phyloP scores from a whole-genome alignment of 805 yeast genomes.

The Starmerella potacharoeniae region DNA sequence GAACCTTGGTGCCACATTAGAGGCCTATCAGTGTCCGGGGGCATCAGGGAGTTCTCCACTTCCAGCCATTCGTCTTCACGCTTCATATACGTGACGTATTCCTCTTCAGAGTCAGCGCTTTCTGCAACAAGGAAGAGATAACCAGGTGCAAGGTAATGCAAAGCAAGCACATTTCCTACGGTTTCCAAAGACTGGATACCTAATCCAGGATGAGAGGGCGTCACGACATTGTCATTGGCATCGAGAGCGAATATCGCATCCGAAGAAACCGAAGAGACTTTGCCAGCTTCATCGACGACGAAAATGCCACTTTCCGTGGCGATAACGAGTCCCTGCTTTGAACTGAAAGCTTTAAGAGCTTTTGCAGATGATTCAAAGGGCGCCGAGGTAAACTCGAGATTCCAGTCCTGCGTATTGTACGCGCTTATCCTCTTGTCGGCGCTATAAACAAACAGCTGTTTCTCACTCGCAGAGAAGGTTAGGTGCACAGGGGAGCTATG shows the following conservation, averaged over 20 bases:
- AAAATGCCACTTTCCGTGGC: not conserved
- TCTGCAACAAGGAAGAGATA: not conserved
- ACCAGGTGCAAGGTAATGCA: not conserved
- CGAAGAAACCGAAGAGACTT: not conserved
- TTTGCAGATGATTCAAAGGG: not conserved
- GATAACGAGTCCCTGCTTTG: not conserved
- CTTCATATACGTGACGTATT: not conserved
- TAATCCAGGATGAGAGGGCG: not conserved
- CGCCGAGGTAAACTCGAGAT: not conserved
- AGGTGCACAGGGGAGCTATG: not conserved
- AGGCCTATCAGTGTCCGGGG: slow-evolving; percentile 2
- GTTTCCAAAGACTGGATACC: not conserved
- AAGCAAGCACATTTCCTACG: not conserved
- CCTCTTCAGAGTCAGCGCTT: slow-evolving; percentile 1
- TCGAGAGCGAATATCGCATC: not conserved
- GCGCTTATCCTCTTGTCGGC: not conserved
- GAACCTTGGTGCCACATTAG: slow-evolving; percentile 14
- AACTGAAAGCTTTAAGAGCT: not conserved
- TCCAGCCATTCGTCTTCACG: slow-evolving; percentile 1
- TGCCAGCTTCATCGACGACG: not conserved
- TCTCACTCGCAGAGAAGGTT: not conserved
- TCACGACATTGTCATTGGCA: not conserved
- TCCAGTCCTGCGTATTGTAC: not conserved
- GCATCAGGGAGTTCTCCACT: slow-evolving; percentile 1
- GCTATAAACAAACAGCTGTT: slow-evolving; percentile 1